phyloP scores from a whole-genome alignment of 192 early-diverging fungal species.

The Coemansia sp. region DNA sequence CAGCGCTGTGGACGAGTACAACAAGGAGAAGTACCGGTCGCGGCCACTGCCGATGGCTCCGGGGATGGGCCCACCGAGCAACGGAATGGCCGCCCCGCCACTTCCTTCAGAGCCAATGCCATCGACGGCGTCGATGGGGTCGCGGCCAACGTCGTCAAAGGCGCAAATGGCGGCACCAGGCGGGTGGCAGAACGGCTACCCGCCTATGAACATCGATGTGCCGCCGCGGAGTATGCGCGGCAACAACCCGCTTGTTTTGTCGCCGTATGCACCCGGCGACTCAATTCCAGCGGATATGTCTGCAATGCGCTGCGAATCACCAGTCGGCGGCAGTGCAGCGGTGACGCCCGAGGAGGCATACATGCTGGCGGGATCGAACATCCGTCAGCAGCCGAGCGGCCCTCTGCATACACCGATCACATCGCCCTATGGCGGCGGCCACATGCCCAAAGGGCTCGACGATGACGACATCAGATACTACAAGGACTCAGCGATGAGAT shows the following conservation, averaged over 20 bases:
- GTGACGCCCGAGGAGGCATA: conserved; percentile 8
- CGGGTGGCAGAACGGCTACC: conserved; percentile 2
- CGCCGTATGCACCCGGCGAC: conserved; percentile 16
- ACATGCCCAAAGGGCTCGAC: conserved; percentile 9
- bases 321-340: conserved; percentile 3
- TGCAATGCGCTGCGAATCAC: conserved; percentile 11
- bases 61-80: background rate
- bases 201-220: conserved; percentile 8
- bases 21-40: conserved; percentile 31
- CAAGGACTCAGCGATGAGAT: conserved; percentile 17
- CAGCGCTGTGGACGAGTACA: conserved; percentile 11
- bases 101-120: conserved; percentile 41
- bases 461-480: conserved; percentile 45
- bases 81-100: conserved; percentile 17
- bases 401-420: conserved; percentile 27
- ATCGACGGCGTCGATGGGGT: background rate
- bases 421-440: conserved; percentile 13
- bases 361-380: conserved; percentile 4
- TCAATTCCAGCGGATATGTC: background rate
- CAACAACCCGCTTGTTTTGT: conserved; percentile 10
- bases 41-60: conserved; percentile 30
- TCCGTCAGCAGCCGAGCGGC: conserved; percentile 3
- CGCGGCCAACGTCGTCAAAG: conserved; percentile 6
- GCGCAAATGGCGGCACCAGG: background rate
- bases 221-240: conserved; percentile 9